These are phyloP conservation scores for Elsinoe arachidis DNA, from an alignment of 2,329 filamentous ascomycete species.

Conservation along the genomic window DNA sequence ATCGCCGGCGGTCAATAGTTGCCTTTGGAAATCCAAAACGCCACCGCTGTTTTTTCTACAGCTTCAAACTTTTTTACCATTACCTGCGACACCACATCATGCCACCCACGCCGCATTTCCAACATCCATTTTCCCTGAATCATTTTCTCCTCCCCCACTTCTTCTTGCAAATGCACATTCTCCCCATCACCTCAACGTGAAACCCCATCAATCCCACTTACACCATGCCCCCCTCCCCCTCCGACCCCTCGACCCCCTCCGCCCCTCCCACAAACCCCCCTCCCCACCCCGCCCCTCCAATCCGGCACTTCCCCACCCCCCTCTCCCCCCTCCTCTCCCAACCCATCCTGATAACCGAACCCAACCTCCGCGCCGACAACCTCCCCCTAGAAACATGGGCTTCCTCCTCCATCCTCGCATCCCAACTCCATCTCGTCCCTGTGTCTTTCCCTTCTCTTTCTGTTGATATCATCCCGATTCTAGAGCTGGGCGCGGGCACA, in stretches of 20 bases:
- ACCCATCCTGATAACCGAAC: slow-evolving; percentile 15
- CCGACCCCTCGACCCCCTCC: neutral
- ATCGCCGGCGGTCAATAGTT: no score
- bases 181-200: no score
- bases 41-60: neutral
- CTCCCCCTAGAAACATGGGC: slow-evolving; percentile 34
- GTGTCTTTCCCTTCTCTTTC: slow-evolving; percentile 16
- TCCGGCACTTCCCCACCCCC: slow-evolving; percentile 2
- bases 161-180: neutral
- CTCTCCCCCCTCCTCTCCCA: neutral
- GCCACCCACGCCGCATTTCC: neutral
- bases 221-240: neutral
- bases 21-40: no score
- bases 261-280: neutral
- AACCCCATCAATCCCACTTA: no score
- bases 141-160: neutral
- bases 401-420: slow-evolving; percentile 29
- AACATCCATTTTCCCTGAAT: neutral
- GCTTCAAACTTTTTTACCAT: neutral
- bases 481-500: slow-evolving; percentile 34
- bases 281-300: neutral
- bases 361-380: slow-evolving; percentile 25
- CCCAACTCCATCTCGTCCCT: slow-evolving; percentile 27
- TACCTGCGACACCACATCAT: neutral
- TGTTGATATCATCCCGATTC: slow-evolving; percentile 20